Conservation (phyloP, 2,329 filamentous ascomycete genomes). For the Dactylella cylindrospora region DNA sequence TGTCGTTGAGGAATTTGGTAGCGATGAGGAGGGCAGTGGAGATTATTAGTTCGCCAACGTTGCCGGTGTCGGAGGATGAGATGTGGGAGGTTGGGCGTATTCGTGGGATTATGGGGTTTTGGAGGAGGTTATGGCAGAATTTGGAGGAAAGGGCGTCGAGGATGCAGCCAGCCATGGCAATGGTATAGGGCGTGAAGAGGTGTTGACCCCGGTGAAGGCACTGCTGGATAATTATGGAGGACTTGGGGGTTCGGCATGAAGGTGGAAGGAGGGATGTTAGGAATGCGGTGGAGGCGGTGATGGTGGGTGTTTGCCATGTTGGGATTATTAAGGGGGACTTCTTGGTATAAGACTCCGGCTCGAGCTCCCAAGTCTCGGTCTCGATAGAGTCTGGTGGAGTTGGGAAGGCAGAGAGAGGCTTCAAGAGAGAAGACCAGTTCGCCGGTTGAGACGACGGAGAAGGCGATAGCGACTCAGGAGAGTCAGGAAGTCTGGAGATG, state of each 20-base stretch:
- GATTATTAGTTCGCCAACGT: conserved; percentile 28
- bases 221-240: conserved; percentile 13
- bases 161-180: conserved; percentile 40
- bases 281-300: conserved; percentile 25
- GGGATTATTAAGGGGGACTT: not conserved
- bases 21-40: conserved; percentile 33
- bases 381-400: conserved; percentile 41
- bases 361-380: conserved; percentile 23
- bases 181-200: conserved; percentile 34
- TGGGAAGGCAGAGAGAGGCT: conserved; percentile 35
- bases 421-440: conserved; percentile 38
- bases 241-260: conserved; percentile 25
- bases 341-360: not conserved
- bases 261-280: conserved; percentile 21
- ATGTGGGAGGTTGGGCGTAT: conserved; percentile 11
- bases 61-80: conserved; percentile 7
- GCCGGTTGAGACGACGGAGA: conserved; percentile 29
- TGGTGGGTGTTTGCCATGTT: conserved; percentile 31
- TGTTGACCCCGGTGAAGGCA: conserved; percentile 40
- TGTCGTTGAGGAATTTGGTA: conserved; percentile 38
- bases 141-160: conserved; percentile 43
- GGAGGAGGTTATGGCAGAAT: conserved; percentile 35
- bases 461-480: conserved; percentile 33
- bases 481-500: conserved; percentile 35
- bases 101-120: conserved; percentile 30